These are phyloP conservation scores for Neonectria magnoliae DNA, from an alignment of 2,329 filamentous ascomycete species.

Conservation along the genomic window DNA sequence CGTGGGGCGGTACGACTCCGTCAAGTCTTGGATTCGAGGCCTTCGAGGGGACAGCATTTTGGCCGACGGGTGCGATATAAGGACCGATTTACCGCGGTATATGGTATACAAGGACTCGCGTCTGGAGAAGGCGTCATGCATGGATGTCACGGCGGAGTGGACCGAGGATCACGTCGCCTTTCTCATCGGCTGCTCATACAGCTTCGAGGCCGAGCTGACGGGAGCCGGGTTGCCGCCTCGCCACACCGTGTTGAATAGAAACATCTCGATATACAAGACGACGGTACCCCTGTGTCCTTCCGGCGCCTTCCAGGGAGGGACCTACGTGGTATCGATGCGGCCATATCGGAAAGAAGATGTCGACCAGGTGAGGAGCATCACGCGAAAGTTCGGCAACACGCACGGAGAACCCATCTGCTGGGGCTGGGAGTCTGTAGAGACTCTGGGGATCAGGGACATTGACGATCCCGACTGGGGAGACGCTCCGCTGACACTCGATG, in stretches of 20 bases:
- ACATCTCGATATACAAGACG: constrained; percentile 71
- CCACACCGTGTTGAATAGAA: constrained; percentile 59
- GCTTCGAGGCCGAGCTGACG: constrained; percentile 67
- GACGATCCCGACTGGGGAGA: constrained; percentile 67
- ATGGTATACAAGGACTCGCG: constrained; percentile 64
- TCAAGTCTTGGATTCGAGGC: constrained; percentile 47
- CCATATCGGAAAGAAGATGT: constrained; percentile 63
- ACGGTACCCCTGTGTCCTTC: constrained; percentile 64
- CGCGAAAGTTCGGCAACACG: constrained; percentile 62
- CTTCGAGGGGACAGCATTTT: constrained; percentile 40
- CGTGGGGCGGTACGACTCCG: constrained; percentile 53
- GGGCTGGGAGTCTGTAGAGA: constrained; percentile 66
- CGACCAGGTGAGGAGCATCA: constrained; percentile 63
- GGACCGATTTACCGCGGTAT: constrained; percentile 67
- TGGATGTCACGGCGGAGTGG: constrained; percentile 63
- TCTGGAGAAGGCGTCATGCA: constrained; percentile 49
- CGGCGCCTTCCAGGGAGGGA: constrained; percentile 64
- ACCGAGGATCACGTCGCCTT: constrained; percentile 68
- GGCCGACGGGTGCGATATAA: constrained; percentile 61
- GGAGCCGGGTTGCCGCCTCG: constrained; percentile 60
- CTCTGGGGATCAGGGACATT: constrained; percentile 65
- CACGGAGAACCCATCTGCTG: constrained; percentile 73
- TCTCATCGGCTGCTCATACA: constrained; percentile 71
- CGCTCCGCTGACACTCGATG: constrained; percentile 52
- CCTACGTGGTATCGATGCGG: constrained; percentile 72